Evolutionary conservation across 805 yeast species (phyloP).

Genomic region (Candida easanensis): DNA sequence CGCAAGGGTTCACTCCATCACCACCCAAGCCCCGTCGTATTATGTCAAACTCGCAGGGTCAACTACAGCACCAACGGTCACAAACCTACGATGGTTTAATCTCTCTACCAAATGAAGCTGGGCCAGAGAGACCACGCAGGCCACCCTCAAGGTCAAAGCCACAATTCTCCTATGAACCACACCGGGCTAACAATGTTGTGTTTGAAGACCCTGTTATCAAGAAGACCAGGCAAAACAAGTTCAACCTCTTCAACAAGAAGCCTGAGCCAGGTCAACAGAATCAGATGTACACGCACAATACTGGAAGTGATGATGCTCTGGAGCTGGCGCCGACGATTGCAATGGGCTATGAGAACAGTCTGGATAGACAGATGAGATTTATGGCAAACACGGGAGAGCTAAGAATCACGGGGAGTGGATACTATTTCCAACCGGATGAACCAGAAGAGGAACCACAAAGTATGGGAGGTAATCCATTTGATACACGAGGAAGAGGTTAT

Average conservation of each 20-base stretch:
- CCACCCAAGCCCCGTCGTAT: too few species aligned
- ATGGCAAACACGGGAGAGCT: slow-evolving; percentile 21
- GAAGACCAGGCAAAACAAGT: slow-evolving; percentile 2
- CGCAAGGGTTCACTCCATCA: too few species aligned
- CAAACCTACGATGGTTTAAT: background rate
- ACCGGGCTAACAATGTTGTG: slow-evolving; percentile 14
- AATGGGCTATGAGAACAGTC: slow-evolving; percentile 27
- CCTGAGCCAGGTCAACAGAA: background rate
- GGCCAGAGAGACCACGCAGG: background rate
- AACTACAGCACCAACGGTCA: background rate
- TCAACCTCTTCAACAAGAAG: slow-evolving; percentile 4
- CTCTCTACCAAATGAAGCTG: background rate
- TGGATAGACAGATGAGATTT: slow-evolving; percentile 15
- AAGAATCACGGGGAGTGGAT: slow-evolving; percentile 26
- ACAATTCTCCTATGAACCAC: slow-evolving; percentile 11
- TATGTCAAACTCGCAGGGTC: too few species aligned
- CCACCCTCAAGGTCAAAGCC: background rate
- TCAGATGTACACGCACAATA: slow-evolving; percentile 13
- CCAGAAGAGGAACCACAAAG: slow-evolving; percentile 3
- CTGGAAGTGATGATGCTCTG: slow-evolving; percentile 21
- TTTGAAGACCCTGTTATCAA: slow-evolving; percentile 10
- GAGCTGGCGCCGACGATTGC: slow-evolving; percentile 29
- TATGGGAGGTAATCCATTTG: background rate
- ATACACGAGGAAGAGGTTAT: background rate
- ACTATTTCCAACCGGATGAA: slow-evolving; percentile 16